phyloP scores from a whole-genome alignment of 768 basidiomycete genomes.

The Lanmaoa pseudosensibilis region DNA sequence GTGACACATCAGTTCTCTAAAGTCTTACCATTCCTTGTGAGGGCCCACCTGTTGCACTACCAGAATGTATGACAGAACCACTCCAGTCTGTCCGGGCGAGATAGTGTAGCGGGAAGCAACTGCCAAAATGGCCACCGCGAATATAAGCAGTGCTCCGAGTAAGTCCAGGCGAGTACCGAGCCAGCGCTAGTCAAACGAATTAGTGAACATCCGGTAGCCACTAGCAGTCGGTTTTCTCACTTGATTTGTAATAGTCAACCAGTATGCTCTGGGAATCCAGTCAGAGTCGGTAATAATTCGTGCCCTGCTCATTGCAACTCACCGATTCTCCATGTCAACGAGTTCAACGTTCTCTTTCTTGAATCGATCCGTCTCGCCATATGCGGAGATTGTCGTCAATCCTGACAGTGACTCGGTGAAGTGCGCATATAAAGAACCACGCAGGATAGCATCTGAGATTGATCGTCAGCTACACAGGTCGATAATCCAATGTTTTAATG shows the following conservation, averaged over 20 bases:
- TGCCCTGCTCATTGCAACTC: slow-evolving; percentile 11
- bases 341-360: slow-evolving; percentile 68
- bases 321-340: slow-evolving; percentile 84
- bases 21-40: background rate
- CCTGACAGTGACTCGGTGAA: slow-evolving; percentile 91
- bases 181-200: slow-evolving; percentile 56
- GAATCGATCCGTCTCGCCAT: slow-evolving; percentile 79
- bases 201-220: background rate
- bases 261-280: slow-evolving; percentile 61
- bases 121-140: slow-evolving; percentile 77
- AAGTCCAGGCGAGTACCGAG: slow-evolving; percentile 89
- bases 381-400: slow-evolving; percentile 84
- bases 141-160: slow-evolving; percentile 68
- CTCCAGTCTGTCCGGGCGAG: slow-evolving; percentile 75
- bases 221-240: slow-evolving; percentile 27
- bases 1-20: background rate
- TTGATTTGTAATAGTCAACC: slow-evolving; percentile 84
- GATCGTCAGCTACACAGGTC: background rate
- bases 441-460: slow-evolving; percentile 70
- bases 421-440: slow-evolving; percentile 85
- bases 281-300: background rate
- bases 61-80: slow-evolving; percentile 78
- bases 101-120: slow-evolving; percentile 73
- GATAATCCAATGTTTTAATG: background rate
- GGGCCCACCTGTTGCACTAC: slow-evolving; percentile 67